These are phyloP conservation scores for Diaporthe citri DNA, from an alignment of 2,329 filamentous ascomycete genomes.

Conservation along the genomic window DNA sequence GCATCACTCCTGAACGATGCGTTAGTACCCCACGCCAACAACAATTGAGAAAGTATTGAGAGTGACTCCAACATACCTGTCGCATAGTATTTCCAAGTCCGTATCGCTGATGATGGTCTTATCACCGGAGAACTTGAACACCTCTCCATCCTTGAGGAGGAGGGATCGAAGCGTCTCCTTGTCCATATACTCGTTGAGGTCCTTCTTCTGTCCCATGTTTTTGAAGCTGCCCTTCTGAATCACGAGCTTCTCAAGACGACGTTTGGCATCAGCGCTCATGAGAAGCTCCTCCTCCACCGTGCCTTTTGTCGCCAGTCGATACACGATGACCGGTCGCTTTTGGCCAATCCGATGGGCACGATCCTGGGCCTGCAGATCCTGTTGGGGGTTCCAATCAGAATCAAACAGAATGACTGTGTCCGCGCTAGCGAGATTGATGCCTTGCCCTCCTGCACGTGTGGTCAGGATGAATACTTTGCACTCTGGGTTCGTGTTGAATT, in stretches of 20 bases:
- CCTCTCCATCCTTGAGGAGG: constrained; percentile 78
- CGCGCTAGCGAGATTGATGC: constrained; percentile 92
- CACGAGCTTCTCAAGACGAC: constrained; percentile 91
- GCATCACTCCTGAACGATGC: constrained; percentile 61
- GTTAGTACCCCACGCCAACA: background rate
- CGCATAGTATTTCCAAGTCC: constrained; percentile 83
- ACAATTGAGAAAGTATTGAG: background rate
- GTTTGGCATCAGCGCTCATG: constrained; percentile 90
- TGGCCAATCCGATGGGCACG: constrained; percentile 96
- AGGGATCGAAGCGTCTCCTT: constrained; percentile 72
- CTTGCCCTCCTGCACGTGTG: constrained; percentile 92
- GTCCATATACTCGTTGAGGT: constrained; percentile 65
- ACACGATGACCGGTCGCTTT: constrained; percentile 90
- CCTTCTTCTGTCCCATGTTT: constrained; percentile 73
- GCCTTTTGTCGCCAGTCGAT: constrained; percentile 90
- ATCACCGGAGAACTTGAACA: constrained; percentile 70
- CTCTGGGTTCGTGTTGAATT: constrained; percentile 76
- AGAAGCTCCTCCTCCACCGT: constrained; percentile 93
- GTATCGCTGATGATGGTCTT: constrained; percentile 78
- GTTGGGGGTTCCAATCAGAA: constrained; percentile 92
- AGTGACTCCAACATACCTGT: constrained; percentile 62
- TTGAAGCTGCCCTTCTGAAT: constrained; percentile 93
- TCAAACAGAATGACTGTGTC: constrained; percentile 96
- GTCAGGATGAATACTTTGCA: constrained; percentile 87
- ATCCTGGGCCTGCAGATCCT: constrained; percentile 96